Percentiles rank a stretch among this genome's conserved stretches.
phyloP scores from a whole-genome alignment of 1,139 yeast species.

The Candida sp. region DNA sequence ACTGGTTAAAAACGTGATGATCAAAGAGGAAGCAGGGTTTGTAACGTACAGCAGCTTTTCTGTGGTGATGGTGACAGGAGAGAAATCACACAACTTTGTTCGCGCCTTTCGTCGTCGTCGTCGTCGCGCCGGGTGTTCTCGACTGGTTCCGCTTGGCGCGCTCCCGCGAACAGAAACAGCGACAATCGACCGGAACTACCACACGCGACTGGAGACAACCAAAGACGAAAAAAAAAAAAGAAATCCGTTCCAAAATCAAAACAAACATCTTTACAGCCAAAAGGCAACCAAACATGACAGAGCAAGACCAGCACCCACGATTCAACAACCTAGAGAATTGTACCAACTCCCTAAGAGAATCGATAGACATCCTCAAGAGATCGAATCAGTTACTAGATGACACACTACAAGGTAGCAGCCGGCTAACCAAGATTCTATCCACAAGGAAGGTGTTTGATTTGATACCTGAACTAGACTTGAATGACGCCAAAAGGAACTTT shows the following conservation, averaged over 20 bases:
- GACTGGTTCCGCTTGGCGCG: no score
- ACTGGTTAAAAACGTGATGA: no score
- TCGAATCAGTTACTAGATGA: slow-evolving; percentile 32
- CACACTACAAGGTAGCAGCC: slow-evolving; percentile 36
- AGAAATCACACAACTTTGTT: no score
- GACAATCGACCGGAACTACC: no score
- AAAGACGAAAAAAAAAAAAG: no score
- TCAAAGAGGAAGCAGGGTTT: no score
- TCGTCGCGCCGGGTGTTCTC: no score
- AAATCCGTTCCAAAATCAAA: neutral
- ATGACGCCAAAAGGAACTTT: slow-evolving; percentile 39
- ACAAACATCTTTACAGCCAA: neutral
- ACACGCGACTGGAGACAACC: no score
- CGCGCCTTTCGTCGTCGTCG: no score
- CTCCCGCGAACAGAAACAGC: no score
- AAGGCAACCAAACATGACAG: neutral
- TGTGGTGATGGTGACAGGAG: no score
- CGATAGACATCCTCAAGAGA: slow-evolving; percentile 34
- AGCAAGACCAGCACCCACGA: neutral
- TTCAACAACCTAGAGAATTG: slow-evolving; percentile 22
- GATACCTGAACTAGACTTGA: slow-evolving; percentile 44
- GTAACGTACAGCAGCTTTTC: no score
- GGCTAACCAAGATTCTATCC: slow-evolving; percentile 35
- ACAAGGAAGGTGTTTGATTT: slow-evolving; percentile 46
- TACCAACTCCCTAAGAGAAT: slow-evolving; percentile 32